Evolutionary conservation across 306 rosid genomes (phyloP).

Genomic region (Mimosa pudica): DNA sequence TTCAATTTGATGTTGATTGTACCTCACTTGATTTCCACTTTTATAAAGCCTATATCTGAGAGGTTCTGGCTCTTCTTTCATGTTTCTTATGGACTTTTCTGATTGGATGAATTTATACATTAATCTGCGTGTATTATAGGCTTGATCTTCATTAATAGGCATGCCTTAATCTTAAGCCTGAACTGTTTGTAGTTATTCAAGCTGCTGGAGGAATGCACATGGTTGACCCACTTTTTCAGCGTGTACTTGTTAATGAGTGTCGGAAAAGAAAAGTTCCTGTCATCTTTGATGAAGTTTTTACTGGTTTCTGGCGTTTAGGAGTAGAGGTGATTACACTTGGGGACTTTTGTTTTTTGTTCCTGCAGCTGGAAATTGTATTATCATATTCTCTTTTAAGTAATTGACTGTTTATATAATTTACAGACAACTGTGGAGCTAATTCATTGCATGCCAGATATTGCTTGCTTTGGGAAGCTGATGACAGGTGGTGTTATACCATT

Average conservation of each 20-base stretch:
- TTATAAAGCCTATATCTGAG: not conserved
- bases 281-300: slow-evolving; percentile 91
- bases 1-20: slow-evolving; percentile 1
- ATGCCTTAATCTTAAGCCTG: slow-evolving; percentile 20
- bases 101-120: slow-evolving; percentile 3
- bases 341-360: slow-evolving; percentile 29
- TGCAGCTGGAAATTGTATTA: not conserved
- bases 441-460: slow-evolving; percentile 86
- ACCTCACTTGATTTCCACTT: slow-evolving; percentile 13
- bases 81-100: slow-evolving; percentile 16
- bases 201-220: slow-evolving; percentile 96
- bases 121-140: not conserved
- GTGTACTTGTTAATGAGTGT: slow-evolving; percentile 86
- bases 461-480: slow-evolving; percentile 91
- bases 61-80: not conserved
- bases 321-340: slow-evolving; percentile 63
- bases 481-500: slow-evolving; percentile 90
- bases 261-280: slow-evolving; percentile 70
- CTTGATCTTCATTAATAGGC: not conserved
- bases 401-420: slow-evolving; percentile 40
- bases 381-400: slow-evolving; percentile 25
- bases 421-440: slow-evolving; percentile 81
- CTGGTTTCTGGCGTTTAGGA: slow-evolving; percentile 99
- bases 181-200: slow-evolving; percentile 72
- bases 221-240: slow-evolving; percentile 97